Percentiles rank a stretch among this genome's conserved stretches.
Evolutionary conservation across 2,329 filamentous ascomycete genomes (phyloP).

Genomic region (Penicillium decumbens): DNA sequence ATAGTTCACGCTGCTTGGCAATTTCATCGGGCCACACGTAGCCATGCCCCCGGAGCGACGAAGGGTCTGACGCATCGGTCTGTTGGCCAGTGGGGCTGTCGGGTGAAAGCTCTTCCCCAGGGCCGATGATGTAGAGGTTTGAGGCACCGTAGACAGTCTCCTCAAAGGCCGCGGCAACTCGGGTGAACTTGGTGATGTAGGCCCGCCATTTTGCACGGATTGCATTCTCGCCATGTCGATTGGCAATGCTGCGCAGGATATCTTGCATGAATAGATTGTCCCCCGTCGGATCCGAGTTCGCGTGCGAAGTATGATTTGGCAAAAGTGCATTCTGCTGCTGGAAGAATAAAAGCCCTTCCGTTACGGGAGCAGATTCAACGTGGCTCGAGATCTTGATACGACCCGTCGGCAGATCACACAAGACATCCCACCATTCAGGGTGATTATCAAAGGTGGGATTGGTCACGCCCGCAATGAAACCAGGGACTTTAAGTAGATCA

Average conservation of each 20-base stretch:
- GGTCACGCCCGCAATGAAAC: slow-evolving; percentile 95
- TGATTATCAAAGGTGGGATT: slow-evolving; percentile 95
- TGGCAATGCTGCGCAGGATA: slow-evolving; percentile 74
- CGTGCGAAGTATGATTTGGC: slow-evolving; percentile 23
- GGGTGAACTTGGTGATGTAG: slow-evolving; percentile 91
- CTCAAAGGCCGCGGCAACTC: slow-evolving; percentile 89
- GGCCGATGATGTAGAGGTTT: slow-evolving; percentile 72
- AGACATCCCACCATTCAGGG: slow-evolving; percentile 95
- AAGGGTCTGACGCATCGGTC: slow-evolving; percentile 38
- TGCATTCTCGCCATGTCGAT: slow-evolving; percentile 81
- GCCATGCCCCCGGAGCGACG: slow-evolving; percentile 71
- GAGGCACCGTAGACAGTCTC: slow-evolving; percentile 92
- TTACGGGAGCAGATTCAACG: slow-evolving; percentile 74
- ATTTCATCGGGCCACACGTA: slow-evolving; percentile 90
- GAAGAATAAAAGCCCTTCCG: slow-evolving; percentile 82
- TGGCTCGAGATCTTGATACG: slow-evolving; percentile 90
- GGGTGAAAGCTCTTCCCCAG: slow-evolving; percentile 57
- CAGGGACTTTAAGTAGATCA: slow-evolving; percentile 88
- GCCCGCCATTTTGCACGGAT: slow-evolving; percentile 89
- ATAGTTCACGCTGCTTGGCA: slow-evolving; percentile 76
- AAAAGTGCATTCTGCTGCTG: slow-evolving; percentile 59
- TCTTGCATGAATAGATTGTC: slow-evolving; percentile 86
- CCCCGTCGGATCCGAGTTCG: slow-evolving; percentile 66
- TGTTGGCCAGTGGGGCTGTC: slow-evolving; percentile 48
- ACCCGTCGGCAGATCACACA: slow-evolving; percentile 88